phyloP scores from a whole-genome alignment of 2,329 filamentous ascomycete species.

The Pseudogymnoascus sp. region DNA sequence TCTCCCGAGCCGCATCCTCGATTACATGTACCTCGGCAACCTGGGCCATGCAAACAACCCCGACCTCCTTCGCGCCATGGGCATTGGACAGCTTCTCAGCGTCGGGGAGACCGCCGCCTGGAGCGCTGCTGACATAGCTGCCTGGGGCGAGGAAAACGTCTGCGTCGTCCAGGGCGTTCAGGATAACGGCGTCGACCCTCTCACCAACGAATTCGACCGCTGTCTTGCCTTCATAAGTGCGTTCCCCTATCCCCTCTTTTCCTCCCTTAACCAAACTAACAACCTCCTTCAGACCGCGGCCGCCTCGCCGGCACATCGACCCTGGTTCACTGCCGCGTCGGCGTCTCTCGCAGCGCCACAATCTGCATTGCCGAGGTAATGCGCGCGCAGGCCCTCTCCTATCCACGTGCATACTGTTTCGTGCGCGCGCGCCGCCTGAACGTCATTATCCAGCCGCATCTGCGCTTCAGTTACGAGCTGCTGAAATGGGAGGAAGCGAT shows the following conservation, averaged over 20 bases:
- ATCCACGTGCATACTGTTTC: constrained; percentile 91
- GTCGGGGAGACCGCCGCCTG: constrained; percentile 85
- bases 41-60: constrained; percentile 91
- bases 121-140: constrained; percentile 59
- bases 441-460: constrained; percentile 95
- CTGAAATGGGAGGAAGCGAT: constrained; percentile 90
- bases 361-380: constrained; percentile 99
- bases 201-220: constrained; percentile 75
- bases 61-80: constrained; percentile 66
- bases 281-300: constrained; percentile 56
- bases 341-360: constrained; percentile 88
- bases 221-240: constrained; percentile 89
- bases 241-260: constrained; percentile 29
- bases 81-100: constrained; percentile 80
- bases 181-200: constrained; percentile 90
- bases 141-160: constrained; percentile 71
- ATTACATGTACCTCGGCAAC: constrained; percentile 96
- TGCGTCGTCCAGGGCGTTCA: constrained; percentile 79
- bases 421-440: constrained; percentile 87
- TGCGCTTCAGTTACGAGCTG: constrained; percentile 90
- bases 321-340: constrained; percentile 91
- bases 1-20: constrained; percentile 76
- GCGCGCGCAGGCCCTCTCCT: constrained; percentile 69
- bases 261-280: constrained; percentile 15
- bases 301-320: constrained; percentile 72